These are phyloP conservation scores for Pouteria glomerata DNA, from an alignment of 148 eudicot species.

Conservation along the genomic window DNA sequence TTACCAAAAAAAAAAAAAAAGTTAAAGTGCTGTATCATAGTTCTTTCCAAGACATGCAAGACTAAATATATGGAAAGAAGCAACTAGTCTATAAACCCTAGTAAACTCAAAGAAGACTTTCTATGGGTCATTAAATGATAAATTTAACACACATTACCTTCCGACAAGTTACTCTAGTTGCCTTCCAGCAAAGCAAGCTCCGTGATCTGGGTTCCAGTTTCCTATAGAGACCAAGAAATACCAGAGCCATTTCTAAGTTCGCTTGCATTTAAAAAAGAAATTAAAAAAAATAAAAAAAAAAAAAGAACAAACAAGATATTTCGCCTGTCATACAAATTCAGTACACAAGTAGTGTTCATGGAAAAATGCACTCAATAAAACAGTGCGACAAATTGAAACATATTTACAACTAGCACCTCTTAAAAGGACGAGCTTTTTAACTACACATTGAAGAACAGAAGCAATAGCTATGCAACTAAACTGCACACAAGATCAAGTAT, in stretches of 20 bases:
- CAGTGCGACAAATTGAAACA: background rate
- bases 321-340: background rate
- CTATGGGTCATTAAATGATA: background rate
- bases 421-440: background rate
- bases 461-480: background rate
- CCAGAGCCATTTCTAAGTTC: background rate
- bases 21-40: too few relatives aligned
- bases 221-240: slow-evolving; percentile 35
- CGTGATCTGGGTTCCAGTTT: slow-evolving; percentile 85
- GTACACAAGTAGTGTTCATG: background rate
- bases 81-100: too few relatives aligned
- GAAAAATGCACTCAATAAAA: background rate
- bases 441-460: background rate
- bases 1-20: too few relatives aligned
- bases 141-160: slow-evolving; percentile 43
- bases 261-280: background rate
- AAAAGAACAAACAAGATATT: too few relatives aligned
- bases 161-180: slow-evolving; percentile 47
- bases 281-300: too few relatives aligned
- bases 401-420: background rate
- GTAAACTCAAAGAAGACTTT: background rate
- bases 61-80: too few relatives aligned
- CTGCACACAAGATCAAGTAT: background rate
- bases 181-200: slow-evolving; percentile 78
- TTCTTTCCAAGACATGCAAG: too few relatives aligned